Base-by-base conservation (phyloP, 129 eudicot species). In the Pulicaria dysenterica region DNA sequence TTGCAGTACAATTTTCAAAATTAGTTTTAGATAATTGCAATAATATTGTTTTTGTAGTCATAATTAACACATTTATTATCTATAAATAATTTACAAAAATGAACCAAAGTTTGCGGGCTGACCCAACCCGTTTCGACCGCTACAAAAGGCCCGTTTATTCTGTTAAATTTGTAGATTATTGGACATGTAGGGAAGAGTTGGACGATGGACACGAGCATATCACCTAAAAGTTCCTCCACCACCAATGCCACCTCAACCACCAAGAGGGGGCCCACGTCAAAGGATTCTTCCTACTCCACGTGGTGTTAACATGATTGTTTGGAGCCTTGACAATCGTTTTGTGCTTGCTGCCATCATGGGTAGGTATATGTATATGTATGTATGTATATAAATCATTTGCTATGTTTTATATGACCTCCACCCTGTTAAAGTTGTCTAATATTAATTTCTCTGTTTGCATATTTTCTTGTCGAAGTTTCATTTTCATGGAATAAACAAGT, bases 341-440 rank as follows among this genome's bases (percentile, higher is more conserved):
- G 99, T 94, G 69, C 96, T 94, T 81, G 99, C 99, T 62, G 97
- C 97, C 68, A 90, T 94, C 74, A 94, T 94, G 99, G 99, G 99
- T 94, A 80, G 64, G 86, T 56, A 24, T 24, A 24, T 24, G 31
- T 24, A 24, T 24, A 24, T 24, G 31, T 0, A 24, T 24, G 31
- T 24, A 24, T 24, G 31, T 24, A 24, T 24, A 24, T 24, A 24
- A 24, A 1, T 24, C 1, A 24, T 24, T 24, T 24, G 31, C 31
- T 24, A 24, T 24, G 31, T 24, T 24, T 1, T 24, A 24, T 0
- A 24, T 24, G 31, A 24, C 31, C 31, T 24, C 31, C 31, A 24
- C 31, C 31, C 2, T 24, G n/a, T 24, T 24, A 24, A 24, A 24
- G 31, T 24, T 24, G 31, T 24, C 31, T 24, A 24, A 24, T 24